Conservation (phyloP, 805 yeast genomes). For the Kurtzmaniella cleridarum region DNA sequence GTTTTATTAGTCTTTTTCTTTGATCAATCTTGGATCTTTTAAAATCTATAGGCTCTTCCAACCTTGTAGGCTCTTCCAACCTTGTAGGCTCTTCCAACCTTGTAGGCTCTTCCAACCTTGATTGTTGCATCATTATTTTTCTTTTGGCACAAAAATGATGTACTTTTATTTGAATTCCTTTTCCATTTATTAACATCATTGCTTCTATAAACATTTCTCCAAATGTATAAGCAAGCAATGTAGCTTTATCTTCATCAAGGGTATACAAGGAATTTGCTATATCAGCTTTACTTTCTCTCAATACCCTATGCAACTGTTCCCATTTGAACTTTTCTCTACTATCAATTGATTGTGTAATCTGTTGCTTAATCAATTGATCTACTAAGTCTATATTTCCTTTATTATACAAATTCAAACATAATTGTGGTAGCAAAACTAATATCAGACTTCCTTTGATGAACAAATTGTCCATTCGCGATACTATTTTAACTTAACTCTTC, state of each 20-base stretch:
- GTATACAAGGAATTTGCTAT: not conserved
- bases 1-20: not conserved
- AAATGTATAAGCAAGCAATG: not conserved
- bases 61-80: not conserved
- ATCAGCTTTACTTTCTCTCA: not conserved
- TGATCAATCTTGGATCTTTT: not conserved
- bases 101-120: not conserved
- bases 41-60: not conserved
- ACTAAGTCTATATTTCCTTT: no score
- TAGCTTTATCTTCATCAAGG: not conserved
- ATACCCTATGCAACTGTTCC: no score
- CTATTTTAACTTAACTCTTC: no score
- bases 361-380: no score
- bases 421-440: no score
- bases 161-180: not conserved
- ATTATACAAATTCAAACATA: no score
- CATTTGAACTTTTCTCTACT: no score
- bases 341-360: no score
- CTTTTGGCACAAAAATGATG: not conserved
- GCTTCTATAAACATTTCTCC: slow-evolving; percentile 1
- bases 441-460: no score
- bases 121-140: not conserved
- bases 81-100: not conserved
- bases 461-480: no score
- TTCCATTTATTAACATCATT: not conserved